Conservation (phyloP, 495 filamentous ascomycete species). For the Hypoxylon lienhwacheense region DNA sequence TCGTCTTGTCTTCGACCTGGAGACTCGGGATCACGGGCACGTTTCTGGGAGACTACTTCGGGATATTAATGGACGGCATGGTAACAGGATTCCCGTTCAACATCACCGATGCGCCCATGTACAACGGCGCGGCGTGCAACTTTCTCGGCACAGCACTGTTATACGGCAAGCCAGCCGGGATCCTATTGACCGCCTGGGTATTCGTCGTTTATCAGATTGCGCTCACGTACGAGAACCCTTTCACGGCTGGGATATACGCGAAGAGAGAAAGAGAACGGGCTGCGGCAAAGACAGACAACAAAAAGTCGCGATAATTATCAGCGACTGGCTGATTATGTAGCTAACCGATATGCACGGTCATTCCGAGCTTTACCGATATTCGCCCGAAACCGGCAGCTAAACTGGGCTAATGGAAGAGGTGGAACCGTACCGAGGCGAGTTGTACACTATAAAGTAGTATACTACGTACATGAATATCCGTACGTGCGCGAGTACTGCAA, state of each 20-base stretch:
- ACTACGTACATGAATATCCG: too few relatives aligned
- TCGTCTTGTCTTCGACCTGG: slow-evolving; percentile 88
- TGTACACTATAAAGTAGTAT: not conserved
- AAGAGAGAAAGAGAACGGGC: slow-evolving; percentile 70
- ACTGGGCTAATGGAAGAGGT: slow-evolving; percentile 1
- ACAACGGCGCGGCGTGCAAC: slow-evolving; percentile 88
- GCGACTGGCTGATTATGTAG: slow-evolving; percentile 2
- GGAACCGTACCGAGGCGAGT: not conserved
- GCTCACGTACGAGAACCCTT: slow-evolving; percentile 92
- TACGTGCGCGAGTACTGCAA: not conserved
- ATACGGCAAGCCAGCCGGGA: slow-evolving; percentile 85
- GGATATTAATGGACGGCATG: slow-evolving; percentile 92
- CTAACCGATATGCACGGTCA: not conserved
- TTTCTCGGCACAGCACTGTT: slow-evolving; percentile 89
- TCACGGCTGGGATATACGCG: slow-evolving; percentile 90
- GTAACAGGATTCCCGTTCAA: slow-evolving; percentile 97
- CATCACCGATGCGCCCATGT: slow-evolving; percentile 91
- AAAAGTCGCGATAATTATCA: slow-evolving; percentile 52
- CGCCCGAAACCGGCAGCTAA: slow-evolving; percentile 18
- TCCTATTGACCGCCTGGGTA: slow-evolving; percentile 75
- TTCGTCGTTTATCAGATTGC: slow-evolving; percentile 79
- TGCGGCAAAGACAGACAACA: slow-evolving; percentile 38
- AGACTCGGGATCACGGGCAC: slow-evolving; percentile 94
- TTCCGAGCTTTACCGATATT: slow-evolving; percentile 1
- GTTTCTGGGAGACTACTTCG: slow-evolving; percentile 97